Percentiles rank a stretch among this genome's conserved stretches.
phyloP scores from a whole-genome alignment of 371 early-diverging fungal species.

The Mortierella sp. region DNA sequence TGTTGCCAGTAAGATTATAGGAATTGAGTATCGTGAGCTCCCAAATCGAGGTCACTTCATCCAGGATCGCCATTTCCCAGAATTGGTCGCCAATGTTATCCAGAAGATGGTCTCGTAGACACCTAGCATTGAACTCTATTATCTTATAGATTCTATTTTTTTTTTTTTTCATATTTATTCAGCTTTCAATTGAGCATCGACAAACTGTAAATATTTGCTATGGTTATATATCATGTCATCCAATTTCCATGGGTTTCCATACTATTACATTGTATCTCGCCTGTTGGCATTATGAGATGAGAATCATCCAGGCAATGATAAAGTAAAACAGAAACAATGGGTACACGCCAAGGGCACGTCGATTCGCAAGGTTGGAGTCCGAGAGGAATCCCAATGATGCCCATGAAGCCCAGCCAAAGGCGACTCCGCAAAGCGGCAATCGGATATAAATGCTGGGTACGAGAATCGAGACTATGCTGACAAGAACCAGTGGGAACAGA shows the following conservation, averaged over 20 bases:
- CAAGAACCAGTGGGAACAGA: conserved; percentile 90
- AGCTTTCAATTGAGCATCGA: conserved; percentile 6
- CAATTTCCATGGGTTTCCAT: neutral
- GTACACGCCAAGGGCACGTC: conserved; percentile 89
- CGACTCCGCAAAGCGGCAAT: conserved; percentile 73
- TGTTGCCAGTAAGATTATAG: conserved; percentile 44
- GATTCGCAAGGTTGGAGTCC: conserved; percentile 83
- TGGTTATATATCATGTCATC: neutral
- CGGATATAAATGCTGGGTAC: conserved; percentile 76
- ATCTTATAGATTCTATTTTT: neutral
- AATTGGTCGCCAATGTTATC: conserved; percentile 48
- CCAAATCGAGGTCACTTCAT: conserved; percentile 57
- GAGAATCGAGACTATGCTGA: conserved; percentile 78
- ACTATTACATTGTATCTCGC: neutral
- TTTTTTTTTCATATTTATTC: neutral
- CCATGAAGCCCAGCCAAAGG: conserved; percentile 91
- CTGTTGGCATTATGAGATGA: conserved; percentile 64
- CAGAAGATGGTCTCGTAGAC: conserved; percentile 34
- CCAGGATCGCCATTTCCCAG: conserved; percentile 40
- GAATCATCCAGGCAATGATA: conserved; percentile 91
- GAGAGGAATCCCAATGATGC: conserved; percentile 93
- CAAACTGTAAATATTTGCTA: neutral
- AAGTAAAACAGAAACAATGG: conserved; percentile 95
- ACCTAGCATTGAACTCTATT: neutral
- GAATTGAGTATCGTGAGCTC: conserved; percentile 53